Percentiles rank a stretch among this genome's conserved stretches.
phyloP scores from a whole-genome alignment of 2,329 filamentous ascomycete genomes.

The Colletotrichum chlorophyti region DNA sequence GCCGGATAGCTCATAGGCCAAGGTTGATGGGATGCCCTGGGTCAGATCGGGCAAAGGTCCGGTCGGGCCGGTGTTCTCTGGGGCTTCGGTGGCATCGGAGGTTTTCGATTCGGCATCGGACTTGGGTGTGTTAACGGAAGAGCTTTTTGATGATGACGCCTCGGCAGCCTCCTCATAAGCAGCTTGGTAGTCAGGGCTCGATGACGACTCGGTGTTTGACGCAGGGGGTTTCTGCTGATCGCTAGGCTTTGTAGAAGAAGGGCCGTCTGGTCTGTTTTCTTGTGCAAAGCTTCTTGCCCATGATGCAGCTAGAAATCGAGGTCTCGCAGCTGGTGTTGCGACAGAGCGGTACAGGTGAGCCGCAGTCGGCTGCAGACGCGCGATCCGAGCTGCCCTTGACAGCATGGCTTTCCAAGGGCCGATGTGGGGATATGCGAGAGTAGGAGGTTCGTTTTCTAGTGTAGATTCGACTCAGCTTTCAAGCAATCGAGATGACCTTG shows the following conservation, averaged over 20 bases:
- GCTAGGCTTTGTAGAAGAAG: constrained; percentile 9
- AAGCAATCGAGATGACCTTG: neutral
- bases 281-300: constrained; percentile 29
- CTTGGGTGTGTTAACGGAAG: constrained; percentile 10
- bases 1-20: constrained; percentile 74
- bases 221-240: constrained; percentile 13
- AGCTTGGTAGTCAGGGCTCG: constrained; percentile 3
- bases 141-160: constrained; percentile 5
- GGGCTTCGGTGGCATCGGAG: constrained; percentile 19
- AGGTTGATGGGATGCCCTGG: constrained; percentile 91
- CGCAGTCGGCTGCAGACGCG: constrained; percentile 29
- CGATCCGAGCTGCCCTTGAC: constrained; percentile 32
- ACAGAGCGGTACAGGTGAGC: constrained; percentile 28
- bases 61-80: constrained; percentile 28
- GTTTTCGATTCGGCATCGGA: constrained; percentile 10
- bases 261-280: constrained; percentile 13
- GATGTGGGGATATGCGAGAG: neutral
- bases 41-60: constrained; percentile 87
- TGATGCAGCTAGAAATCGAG: constrained; percentile 19
- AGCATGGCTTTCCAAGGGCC: constrained; percentile 30
- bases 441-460: neutral
- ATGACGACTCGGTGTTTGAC: constrained; percentile 1
- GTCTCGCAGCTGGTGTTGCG: constrained; percentile 25
- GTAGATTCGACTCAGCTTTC: neutral
- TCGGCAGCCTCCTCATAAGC: constrained; percentile 12